A percentile compares a stretch with the other conserved stretches of the same genome.
phyloP scores from a whole-genome alignment of 345 rosid species.

The Eucalyptus albens region DNA sequence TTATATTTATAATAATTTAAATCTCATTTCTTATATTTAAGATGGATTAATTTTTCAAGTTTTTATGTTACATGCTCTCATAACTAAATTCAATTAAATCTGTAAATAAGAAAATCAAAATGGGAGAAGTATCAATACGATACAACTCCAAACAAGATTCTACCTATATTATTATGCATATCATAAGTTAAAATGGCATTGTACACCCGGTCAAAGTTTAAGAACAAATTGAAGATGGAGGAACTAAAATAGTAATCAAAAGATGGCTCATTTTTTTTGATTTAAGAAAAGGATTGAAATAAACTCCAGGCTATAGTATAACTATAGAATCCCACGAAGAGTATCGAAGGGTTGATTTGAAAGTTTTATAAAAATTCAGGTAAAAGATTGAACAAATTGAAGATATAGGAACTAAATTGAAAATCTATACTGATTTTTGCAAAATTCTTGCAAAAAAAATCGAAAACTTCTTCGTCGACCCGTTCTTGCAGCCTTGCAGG shows the following conservation, averaged over 20 bases:
- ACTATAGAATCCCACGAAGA: background rate
- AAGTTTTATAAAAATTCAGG: fast-evolving
- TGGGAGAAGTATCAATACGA: background rate
- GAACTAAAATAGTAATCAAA: background rate
- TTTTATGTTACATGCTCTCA: background rate
- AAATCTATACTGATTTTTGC: fast-evolving
- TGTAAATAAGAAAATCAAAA: background rate
- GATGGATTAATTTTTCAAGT: background rate
- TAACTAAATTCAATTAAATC: background rate
- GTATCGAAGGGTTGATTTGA: background rate
- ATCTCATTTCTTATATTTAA: background rate
- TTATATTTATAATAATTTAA: background rate
- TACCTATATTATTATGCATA: background rate
- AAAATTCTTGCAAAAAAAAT: background rate
- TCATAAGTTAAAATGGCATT: background rate
- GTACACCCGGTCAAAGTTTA: no score
- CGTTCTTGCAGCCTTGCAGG: background rate
- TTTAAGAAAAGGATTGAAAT: background rate
- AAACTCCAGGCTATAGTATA: background rate
- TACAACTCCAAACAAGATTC: background rate
- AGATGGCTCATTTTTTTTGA: fast-evolving
- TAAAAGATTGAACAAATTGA: background rate
- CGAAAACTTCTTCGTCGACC: background rate
- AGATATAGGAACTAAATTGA: background rate
- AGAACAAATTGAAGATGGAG: background rate